These are phyloP conservation scores for Graphium sp. DNA, from an alignment of 2,329 filamentous ascomycete genomes.

Conservation along the genomic window DNA sequence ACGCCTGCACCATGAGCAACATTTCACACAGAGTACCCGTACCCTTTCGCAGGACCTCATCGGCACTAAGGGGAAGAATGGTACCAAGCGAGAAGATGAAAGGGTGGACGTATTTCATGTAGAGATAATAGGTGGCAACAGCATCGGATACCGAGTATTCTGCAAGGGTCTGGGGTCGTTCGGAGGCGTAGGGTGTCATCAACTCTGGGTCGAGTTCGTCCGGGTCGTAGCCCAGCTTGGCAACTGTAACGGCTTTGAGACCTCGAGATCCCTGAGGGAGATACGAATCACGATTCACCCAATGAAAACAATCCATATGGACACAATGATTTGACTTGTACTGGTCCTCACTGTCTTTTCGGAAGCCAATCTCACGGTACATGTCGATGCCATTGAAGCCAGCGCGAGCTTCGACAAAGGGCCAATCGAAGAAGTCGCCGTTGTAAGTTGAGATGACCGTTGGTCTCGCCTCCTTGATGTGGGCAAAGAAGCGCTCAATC, in stretches of 20 bases:
- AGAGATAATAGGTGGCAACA: conserved; percentile 94
- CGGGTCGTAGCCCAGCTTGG: conserved; percentile 94
- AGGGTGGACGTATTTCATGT: conserved; percentile 99
- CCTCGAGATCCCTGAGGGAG: conserved; percentile 93
- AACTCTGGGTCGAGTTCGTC: conserved; percentile 94
- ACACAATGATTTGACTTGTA: conserved; percentile 93
- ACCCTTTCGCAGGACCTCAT: conserved; percentile 86
- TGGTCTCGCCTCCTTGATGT: conserved; percentile 85
- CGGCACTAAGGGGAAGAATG: conserved; percentile 81
- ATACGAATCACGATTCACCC: conserved; percentile 98
- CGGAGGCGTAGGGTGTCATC: conserved; percentile 84
- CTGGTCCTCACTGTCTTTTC: conserved; percentile 87
- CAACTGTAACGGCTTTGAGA: conserved; percentile 92
- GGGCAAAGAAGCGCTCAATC: conserved; percentile 83
- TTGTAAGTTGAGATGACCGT: conserved; percentile 99
- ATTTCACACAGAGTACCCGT: conserved; percentile 99
- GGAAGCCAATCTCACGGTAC: conserved; percentile 97
- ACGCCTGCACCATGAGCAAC: conserved; percentile 97
- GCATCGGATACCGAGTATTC: conserved; percentile 99
- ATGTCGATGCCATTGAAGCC: conserved; percentile 95
- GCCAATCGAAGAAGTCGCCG: conserved; percentile 99
- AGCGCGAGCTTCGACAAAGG: conserved; percentile 85
- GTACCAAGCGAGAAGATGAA: conserved; percentile 99
- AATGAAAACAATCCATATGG: conserved; percentile 98
- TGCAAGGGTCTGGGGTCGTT: conserved; percentile 82